Evolutionary conservation across 2,329 filamentous ascomycete species (phyloP), one percentile per base, ranked within the genome.

Genomic region (Epicoccum sorghinum): DNA sequence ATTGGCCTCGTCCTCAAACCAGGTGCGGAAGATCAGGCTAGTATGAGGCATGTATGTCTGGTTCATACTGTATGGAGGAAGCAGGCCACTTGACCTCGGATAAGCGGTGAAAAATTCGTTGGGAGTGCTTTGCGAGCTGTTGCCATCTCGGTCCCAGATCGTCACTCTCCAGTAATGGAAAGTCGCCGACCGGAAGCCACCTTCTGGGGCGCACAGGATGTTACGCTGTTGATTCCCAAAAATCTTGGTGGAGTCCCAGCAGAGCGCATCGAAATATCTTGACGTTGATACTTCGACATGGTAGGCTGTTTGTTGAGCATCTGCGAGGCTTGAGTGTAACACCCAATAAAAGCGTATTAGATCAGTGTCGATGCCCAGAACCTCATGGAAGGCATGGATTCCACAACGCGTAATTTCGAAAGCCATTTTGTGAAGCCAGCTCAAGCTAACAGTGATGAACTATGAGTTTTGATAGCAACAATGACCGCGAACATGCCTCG

Each of bases 21-120:
- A 78, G 4, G 74, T 71, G 25, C 74, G 69, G 51, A 78, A 77
- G 49, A 78, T 77, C 10, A 78, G 65, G 32, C 74, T 76, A 4
- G 71, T 70, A 48, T 78, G 75, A 8, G 74, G 75, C 75, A 78
- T 78, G 55, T 78, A 77, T 14, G 70, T 76, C 47, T 77, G 74
- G 45, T 77, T 77, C 74, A 78, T 77, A 57, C 74, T 77, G 43
- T 74, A 77, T 1, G 74, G 75, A 7, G 75, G 75, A 13, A 77
- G 52, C 13, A 75, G 58, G 0, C 57, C 57, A 41, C 63, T 68
- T 7, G 67, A 70, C 41, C 72, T 63, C 9, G 75, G 73, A 33
- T 77, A 77, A 3, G 75, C 71, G 1, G 74, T 76, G 58, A 76
- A 78, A 51, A 77, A 76, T 41, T 73, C 69, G 27, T 75, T 72